Conservation (phyloP, 106 monocot genomes). For the Dendrobium catenatum region DNA sequence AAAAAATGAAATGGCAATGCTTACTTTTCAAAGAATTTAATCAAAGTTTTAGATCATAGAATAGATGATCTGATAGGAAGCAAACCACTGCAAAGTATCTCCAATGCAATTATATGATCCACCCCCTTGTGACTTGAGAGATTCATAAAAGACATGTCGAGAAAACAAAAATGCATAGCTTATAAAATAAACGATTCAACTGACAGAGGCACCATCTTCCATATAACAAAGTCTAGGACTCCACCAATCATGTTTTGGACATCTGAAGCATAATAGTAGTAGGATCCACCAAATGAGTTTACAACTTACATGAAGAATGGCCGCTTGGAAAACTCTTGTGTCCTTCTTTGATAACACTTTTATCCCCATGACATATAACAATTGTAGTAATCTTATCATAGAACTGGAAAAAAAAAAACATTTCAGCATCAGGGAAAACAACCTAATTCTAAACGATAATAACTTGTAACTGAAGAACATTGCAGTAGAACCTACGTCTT, state of each 20-base stretch:
- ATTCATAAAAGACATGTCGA: too few species aligned
- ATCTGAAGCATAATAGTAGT: background rate
- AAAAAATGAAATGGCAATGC: too few species aligned
- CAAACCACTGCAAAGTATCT: too few species aligned
- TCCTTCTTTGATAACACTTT: conserved; percentile 71
- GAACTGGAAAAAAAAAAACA: conserved; percentile 21
- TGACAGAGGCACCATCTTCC: too few species aligned
- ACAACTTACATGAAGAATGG: conserved; percentile 68
- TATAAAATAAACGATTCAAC: too few species aligned
- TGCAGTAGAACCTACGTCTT: conserved; percentile 15
- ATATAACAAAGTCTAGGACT: too few species aligned
- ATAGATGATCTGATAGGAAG: too few species aligned
- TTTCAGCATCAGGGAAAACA: conserved; percentile 2
- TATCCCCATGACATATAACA: conserved; percentile 64
- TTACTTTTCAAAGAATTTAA: too few species aligned
- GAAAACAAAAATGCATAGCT: too few species aligned
- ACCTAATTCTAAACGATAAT: background rate
- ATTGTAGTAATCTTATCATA: conserved; percentile 47
- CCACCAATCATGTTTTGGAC: background rate
- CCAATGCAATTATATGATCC: too few species aligned
- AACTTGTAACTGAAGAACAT: background rate
- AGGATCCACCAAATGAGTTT: background rate
- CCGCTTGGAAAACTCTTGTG: conserved; percentile 88
- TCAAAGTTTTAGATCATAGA: too few species aligned
- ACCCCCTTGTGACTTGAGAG: too few species aligned